Base-by-base conservation (phyloP, 768 basidiomycete genomes). In the Rhodotorula babjevae region DNA sequence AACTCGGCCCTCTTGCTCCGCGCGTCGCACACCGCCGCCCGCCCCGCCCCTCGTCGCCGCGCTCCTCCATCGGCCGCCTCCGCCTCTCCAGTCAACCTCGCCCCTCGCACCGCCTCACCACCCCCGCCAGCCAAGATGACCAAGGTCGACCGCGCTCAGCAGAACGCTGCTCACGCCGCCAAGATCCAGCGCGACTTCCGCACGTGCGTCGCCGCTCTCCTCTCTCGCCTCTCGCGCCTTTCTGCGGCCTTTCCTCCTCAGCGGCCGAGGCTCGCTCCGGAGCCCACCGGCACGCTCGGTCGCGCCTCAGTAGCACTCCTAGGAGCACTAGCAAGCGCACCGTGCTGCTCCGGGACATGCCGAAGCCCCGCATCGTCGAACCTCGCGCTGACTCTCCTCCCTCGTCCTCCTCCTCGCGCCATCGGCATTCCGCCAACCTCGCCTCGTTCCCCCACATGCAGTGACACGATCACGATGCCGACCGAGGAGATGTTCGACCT, bases 391-490 rank as follows among this genome's bases (percentile, higher is more conserved):
- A 55, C 56, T 19, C 29, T 57, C 56, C 44, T 46, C 14, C 18
- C 44, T 46, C 44, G 8, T 36, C 36, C 36, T 36, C 36, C 36
- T 36, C 36, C 36, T 29, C 31, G 55, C 29, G 19, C 15, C 15
- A 57, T 36, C 33, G 56, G 14, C 56, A 18, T 55, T n/a, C 44
- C 12, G n/a, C 61, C 31, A n/a, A n/a, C n/a, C n/a, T n/a, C n/a
- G n/a, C n/a, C n/a, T n/a, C n/a, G n/a, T 31, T 55, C 9, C 8
- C 21, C 46, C 1, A 29, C 44, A 16, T 31, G 59, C 64, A 76
- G 76, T 11, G 79, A 79, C 65, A 79, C 78, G 31, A 76, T 79
- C 64, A 79, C 78, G 21, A 73, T 77, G 42, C 79, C 76, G 0
- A 74, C 74, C 7, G 76, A 75, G 36, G 76, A 73, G 60, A 78